Percentiles rank a stretch among this genome's conserved stretches.
Conservation (phyloP, 148 eudicot species). For the Rhododendron mucronatum region DNA sequence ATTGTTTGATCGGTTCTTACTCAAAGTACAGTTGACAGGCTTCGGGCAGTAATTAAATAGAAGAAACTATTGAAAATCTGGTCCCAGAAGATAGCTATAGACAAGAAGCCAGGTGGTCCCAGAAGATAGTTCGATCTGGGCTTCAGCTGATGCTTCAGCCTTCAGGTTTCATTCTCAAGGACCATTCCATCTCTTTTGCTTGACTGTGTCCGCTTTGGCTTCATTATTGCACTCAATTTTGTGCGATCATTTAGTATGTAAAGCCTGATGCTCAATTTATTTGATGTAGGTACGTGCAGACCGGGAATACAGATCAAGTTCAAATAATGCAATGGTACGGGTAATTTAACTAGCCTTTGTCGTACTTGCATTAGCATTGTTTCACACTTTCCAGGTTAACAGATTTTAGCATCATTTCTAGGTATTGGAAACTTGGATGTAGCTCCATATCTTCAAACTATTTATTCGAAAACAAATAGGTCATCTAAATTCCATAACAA, state of each 20-base stretch:
- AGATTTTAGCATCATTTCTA: neutral
- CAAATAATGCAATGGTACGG: neutral
- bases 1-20: neutral
- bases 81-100: neutral
- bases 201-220: neutral
- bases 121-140: neutral
- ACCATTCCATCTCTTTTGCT: neutral
- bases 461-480: neutral
- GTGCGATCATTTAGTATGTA: neutral
- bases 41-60: neutral
- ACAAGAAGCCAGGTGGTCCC: neutral
- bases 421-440: neutral
- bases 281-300: neutral
- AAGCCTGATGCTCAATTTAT: neutral
- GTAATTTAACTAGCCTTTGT: neutral
- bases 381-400: neutral
- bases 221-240: neutral
- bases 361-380: neutral
- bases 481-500: neutral
- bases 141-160: neutral
- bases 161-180: neutral
- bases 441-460: neutral
- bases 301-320: neutral
- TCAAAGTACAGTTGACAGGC: neutral
- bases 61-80: neutral